Base-by-base conservation (phyloP, 2,329 filamentous ascomycete species). In the Talaromyces marneffei region DNA sequence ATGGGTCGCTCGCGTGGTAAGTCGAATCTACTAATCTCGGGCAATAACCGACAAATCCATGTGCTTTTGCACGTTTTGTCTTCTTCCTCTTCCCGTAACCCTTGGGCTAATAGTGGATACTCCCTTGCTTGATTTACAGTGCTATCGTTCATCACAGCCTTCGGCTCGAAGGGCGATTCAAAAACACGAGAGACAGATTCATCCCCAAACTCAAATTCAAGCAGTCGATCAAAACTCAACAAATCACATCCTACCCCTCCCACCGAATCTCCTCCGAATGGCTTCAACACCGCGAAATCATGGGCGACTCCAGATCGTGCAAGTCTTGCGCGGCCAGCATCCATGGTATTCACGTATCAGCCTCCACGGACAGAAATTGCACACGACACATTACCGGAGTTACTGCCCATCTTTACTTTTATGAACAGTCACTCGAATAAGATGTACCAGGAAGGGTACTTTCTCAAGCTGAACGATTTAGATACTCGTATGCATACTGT, bases 401-500 rank as follows among this genome's bases (percentile, higher is more conserved):
- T 99, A 65, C 89, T 92, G 78, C 93, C 92, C 65, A 92, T 97
- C 70, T 97, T 97, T 76, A 90, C 86, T 63, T 94, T 91, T 72
- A 83, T 99, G 66, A 97, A 96, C 78, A 94, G 89, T 76, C 94
- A 99, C 75, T 88, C 87, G 62, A 97, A 97, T 76, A 97, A 97
- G 78, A 80, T 97, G 60, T 99, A 97, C 74, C 92, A 97, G 68
- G 94, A 99, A 78, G 94, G 94, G 39, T 99, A 97, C 72, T 97
- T 99, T 67, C 78, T 99, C 68, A 99, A 97, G 77, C 80, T 99
- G 54, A 93, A 97, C 74, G 94, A 99, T 75, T 87, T 96, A 68
- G 95, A 97, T 71, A 88, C 87, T 60, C 87, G 92, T 96, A 84
- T 69, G 91, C 85, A 42, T 25, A 52, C 27, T 10, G 31, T n/a